These are phyloP conservation scores for Rachicladosporium sp. DNA, from an alignment of 2,329 filamentous ascomycete species.

Conservation along the genomic window DNA sequence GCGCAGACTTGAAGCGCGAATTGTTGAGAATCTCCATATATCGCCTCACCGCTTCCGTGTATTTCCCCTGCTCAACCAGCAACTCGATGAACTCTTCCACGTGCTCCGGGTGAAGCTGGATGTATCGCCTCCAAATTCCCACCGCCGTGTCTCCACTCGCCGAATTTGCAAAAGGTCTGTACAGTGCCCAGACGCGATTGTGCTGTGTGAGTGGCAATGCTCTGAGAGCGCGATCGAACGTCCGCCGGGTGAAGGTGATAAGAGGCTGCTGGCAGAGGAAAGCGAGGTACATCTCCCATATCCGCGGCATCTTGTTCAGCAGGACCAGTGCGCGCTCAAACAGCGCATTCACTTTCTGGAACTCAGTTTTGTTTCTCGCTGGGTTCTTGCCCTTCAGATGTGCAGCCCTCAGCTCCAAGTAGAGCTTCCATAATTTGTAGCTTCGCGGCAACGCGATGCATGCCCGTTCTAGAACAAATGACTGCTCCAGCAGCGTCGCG, in stretches of 20 bases:
- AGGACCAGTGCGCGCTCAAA: constrained; percentile 88
- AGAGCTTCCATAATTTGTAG: constrained; percentile 98
- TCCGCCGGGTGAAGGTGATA: constrained; percentile 71
- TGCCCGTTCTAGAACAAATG: constrained; percentile 77
- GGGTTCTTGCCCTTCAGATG: constrained; percentile 60
- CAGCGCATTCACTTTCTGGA: constrained; percentile 83
- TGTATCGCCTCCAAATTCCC: constrained; percentile 88
- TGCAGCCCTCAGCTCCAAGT: constrained; percentile 70
- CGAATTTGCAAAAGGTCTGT: constrained; percentile 80
- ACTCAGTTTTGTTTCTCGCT: constrained; percentile 66
- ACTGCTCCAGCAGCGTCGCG: constrained; percentile 74
- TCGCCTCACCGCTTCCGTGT: constrained; percentile 79
- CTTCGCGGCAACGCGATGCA: constrained; percentile 82
- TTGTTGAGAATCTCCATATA: constrained; percentile 93
- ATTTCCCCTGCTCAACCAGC: constrained; percentile 65
- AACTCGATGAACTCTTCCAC: constrained; percentile 91
- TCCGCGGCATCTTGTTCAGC: constrained; percentile 95
- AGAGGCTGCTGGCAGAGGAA: constrained; percentile 89
- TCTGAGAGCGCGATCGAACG: constrained; percentile 83
- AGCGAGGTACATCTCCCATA: constrained; percentile 94
- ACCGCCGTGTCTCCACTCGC: constrained; percentile 82
- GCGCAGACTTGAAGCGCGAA: constrained; percentile 77
- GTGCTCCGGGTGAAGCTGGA: constrained; percentile 93
- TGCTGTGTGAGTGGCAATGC: constrained; percentile 91
- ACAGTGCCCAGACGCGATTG: constrained; percentile 87